A percentile compares a stretch with the other conserved stretches of the same genome.
Evolutionary conservation across 2,329 filamentous ascomycete genomes (phyloP).

Genomic region (Pseudogymnoascus sp.): DNA sequence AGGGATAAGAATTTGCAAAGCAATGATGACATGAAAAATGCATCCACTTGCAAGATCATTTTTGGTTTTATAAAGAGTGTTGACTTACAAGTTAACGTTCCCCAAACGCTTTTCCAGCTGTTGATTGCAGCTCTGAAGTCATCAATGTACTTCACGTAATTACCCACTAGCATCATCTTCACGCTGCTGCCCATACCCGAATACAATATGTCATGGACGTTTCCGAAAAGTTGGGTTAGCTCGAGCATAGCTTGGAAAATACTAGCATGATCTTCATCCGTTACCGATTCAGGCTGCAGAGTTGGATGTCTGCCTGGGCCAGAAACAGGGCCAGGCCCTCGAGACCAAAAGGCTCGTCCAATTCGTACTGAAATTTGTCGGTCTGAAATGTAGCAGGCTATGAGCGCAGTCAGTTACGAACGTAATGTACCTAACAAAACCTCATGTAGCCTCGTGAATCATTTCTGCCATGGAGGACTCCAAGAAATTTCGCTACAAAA

Average conservation of each 20-base stretch:
- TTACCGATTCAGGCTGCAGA: constrained; percentile 48
- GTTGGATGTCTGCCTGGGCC: constrained; percentile 46
- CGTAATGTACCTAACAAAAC: neutral
- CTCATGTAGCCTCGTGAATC: neutral
- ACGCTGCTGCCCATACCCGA: constrained; percentile 63
- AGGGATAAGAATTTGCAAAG: neutral
- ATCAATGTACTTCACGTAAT: constrained; percentile 70
- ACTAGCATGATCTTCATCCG: constrained; percentile 59
- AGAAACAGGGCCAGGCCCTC: constrained; percentile 61
- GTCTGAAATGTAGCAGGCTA: constrained; percentile 53
- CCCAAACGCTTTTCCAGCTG: constrained; percentile 66
- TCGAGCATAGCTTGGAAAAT: constrained; percentile 67
- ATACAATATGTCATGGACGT: constrained; percentile 67
- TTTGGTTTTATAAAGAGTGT: neutral
- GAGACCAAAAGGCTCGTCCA: constrained; percentile 67
- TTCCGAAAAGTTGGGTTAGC: constrained; percentile 64
- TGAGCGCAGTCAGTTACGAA: neutral
- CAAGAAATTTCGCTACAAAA: neutral
- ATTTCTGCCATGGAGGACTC: neutral
- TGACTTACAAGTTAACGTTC: constrained; percentile 51
- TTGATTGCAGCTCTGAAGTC: constrained; percentile 63
- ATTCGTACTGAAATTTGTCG: constrained; percentile 63
- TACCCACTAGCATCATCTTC: constrained; percentile 62
- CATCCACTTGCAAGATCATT: neutral
- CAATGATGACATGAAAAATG: neutral